Percentiles rank a stretch among this genome's conserved stretches.
phyloP scores from a whole-genome alignment of 495 filamentous ascomycete species.

The Hypoxylon perforatum region DNA sequence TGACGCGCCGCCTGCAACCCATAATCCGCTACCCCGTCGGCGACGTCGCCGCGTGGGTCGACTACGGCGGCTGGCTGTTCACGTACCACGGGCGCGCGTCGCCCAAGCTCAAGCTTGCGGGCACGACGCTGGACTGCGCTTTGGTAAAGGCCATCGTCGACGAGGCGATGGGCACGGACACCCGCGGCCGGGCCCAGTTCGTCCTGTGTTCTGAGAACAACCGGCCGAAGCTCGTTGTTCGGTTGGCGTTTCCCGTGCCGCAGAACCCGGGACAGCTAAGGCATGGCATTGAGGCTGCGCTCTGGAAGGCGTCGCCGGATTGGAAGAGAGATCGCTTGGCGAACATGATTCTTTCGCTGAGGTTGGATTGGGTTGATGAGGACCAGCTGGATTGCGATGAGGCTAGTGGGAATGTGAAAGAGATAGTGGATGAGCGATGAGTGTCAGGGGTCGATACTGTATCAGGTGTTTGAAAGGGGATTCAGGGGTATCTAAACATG shows the following conservation, averaged over 20 bases:
- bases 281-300: conserved; percentile 8
- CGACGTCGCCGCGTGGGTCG: conserved; percentile 16
- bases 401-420: neutral
- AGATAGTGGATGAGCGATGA: conserved; percentile 14
- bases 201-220: conserved; percentile 4
- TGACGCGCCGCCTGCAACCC: conserved; percentile 17
- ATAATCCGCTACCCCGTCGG: conserved; percentile 17
- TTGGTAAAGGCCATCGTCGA: neutral
- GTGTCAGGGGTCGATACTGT: too few species aligned
- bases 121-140: neutral
- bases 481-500: too few species aligned
- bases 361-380: conserved; percentile 15
- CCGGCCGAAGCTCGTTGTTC: conserved; percentile 9
- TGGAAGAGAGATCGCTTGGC: conserved; percentile 6
- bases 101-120: conserved; percentile 6
- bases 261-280: conserved; percentile 2
- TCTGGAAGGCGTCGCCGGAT: conserved; percentile 3
- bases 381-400: neutral
- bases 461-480: too few species aligned
- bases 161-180: neutral
- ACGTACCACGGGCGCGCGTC: conserved; percentile 3
- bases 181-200: conserved; percentile 8
- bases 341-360: neutral
- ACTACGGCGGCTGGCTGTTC: conserved; percentile 10
- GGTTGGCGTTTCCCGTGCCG: neutral